A percentile compares a stretch with the other conserved stretches of the same genome.
Conservation (phyloP, 208 protist species). For the Angomonas desouzai region DNA sequence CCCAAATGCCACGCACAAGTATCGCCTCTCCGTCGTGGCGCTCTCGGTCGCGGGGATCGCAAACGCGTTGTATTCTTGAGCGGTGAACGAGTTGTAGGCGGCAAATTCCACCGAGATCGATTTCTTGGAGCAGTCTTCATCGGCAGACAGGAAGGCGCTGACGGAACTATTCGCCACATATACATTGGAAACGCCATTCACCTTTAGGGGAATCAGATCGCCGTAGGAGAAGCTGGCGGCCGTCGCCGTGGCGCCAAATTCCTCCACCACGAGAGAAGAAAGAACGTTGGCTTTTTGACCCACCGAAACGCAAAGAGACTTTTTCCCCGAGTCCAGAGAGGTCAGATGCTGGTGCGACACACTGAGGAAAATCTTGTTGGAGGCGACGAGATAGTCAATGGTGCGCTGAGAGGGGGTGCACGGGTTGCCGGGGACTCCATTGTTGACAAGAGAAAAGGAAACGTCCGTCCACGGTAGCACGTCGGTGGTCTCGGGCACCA, state of each 20-base stretch:
- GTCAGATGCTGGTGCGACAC: constrained; percentile 22
- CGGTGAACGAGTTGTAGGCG: constrained; percentile 24
- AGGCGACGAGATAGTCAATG: constrained; percentile 40
- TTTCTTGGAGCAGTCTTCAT: constrained; percentile 25
- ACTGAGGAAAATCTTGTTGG: constrained; percentile 29
- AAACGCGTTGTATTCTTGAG: constrained; percentile 8
- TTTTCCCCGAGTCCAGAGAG: constrained; percentile 28
- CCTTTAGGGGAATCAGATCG: constrained; percentile 26
- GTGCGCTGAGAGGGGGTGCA: constrained; percentile 35
- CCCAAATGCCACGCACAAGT: constrained; percentile 3
- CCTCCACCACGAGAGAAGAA: constrained; percentile 23
- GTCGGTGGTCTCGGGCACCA: constrained; percentile 34
- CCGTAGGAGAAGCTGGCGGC: constrained; percentile 21
- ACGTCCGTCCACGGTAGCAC: constrained; percentile 25
- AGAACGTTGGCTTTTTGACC: constrained; percentile 30
- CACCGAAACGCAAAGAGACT: constrained; percentile 52
- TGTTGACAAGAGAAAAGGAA: constrained; percentile 59
- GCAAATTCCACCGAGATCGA: constrained; percentile 18
- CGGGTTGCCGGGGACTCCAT: constrained; percentile 34
- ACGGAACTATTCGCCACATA: constrained; percentile 33
- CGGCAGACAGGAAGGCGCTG: constrained; percentile 39
- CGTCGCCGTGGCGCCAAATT: constrained; percentile 23
- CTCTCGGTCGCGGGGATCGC: neutral
- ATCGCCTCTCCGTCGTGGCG: neutral
- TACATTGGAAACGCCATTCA: constrained; percentile 34